Conservation (phyloP, 805 yeast species). For the Tanozyma kutaoensis region DNA sequence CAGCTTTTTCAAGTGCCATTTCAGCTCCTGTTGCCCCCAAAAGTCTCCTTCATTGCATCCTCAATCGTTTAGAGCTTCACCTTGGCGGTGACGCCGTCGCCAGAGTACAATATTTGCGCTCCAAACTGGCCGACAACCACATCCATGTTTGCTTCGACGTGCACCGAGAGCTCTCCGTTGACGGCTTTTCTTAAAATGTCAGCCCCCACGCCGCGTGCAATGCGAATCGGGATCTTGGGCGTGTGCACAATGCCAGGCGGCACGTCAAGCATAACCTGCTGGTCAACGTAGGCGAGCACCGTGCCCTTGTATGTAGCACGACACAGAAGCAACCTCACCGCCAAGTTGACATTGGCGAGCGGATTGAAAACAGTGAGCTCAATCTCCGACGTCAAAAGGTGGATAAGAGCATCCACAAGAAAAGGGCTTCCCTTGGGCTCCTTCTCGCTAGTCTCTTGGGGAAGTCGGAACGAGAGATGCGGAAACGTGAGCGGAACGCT, state of each 20-base stretch:
- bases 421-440: conserved; percentile 17
- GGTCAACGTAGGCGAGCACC: conserved; percentile 30
- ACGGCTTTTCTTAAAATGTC: conserved; percentile 36
- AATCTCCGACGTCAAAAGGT: conserved; percentile 38
- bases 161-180: conserved; percentile 35
- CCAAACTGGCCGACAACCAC: conserved; percentile 25
- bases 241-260: conserved; percentile 42
- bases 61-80: conserved; percentile 20
- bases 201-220: conserved; percentile 32
- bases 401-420: conserved; percentile 36
- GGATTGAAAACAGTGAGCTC: conserved; percentile 46
- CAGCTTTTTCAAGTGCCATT: too few relatives aligned
- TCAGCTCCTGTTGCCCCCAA: too few relatives aligned
- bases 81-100: conserved; percentile 28
- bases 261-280: conserved; percentile 25
- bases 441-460: background rate
- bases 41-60: too few relatives aligned
- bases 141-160: conserved; percentile 30
- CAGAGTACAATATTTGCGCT: conserved; percentile 31
- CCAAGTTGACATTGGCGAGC: conserved; percentile 28
- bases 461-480: too few relatives aligned
- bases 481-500: background rate
- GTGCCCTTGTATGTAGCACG: conserved; percentile 35
- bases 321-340: conserved; percentile 21
- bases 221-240: conserved; percentile 35